Evolutionary conservation across 2,329 filamentous ascomycete species (phyloP), one percentile per base, ranked within the genome.

Genomic region (Orbilia oligospora): DNA sequence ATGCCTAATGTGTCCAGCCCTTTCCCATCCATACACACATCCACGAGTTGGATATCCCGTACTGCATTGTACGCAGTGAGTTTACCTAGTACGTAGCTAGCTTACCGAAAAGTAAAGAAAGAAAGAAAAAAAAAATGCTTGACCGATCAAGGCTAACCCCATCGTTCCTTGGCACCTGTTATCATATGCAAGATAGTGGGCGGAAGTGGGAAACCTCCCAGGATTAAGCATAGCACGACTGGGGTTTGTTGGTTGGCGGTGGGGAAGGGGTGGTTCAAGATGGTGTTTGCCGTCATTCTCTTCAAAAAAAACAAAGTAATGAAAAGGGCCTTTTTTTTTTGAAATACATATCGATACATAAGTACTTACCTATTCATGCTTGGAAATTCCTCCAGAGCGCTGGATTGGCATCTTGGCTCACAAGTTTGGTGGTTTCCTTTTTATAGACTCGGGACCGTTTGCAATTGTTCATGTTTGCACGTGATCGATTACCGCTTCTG

Each of bases 131-230:
- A 44, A 61, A 61, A 61, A 41, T 61, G 56, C 36, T 61, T 61
- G 33, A 61, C 56, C 12, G 44, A 20, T 61, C 55, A n/a, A 30
- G 10, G 38, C 66, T 76, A 70, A 53, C 33, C 67, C 61, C 61
- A 77, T 71, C 66, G 58, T 41, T 61, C 20, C 67, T 71, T 71
- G 73, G 61, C 68, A 71, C 49, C 64, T 75, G 73, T 71, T 77
- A 71, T 77, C 67, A 68, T 77, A 66, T 77, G 73, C 73, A 77
- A 77, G 72, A 77, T 77, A 71, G 48, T 63, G 53, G 71, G 64
- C 51, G 67, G 73, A 71, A 77, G 72, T 67, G 67, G 73, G 38
- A 71, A 71, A 27, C 12, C 41, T 55, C 33, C 73, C 65, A 65
- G 73, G 73, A 77, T 77, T 44, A 61, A 36, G 44, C 44, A 46